phyloP scores from a whole-genome alignment of 2,329 filamentous ascomycete species.

The Penicillium sp. region DNA sequence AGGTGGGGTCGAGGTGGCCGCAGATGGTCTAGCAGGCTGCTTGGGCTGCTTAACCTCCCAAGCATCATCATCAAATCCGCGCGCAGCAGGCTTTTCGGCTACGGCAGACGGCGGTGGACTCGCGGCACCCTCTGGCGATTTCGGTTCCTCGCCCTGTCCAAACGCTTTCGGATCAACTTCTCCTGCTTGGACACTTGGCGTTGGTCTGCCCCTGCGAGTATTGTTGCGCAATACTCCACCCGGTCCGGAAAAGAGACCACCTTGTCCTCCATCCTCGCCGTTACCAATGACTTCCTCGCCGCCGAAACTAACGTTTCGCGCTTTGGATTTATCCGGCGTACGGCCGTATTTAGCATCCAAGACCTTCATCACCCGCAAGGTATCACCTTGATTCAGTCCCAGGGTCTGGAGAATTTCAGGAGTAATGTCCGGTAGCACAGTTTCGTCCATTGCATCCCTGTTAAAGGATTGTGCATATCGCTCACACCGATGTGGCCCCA shows the following conservation, averaged over 20 bases:
- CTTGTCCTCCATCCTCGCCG: slow-evolving; percentile 57
- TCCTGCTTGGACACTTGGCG: slow-evolving; percentile 78
- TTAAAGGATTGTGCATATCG: slow-evolving; percentile 86
- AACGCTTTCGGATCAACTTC: slow-evolving; percentile 87
- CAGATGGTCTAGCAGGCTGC: slow-evolving; percentile 46
- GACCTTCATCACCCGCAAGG: slow-evolving; percentile 87
- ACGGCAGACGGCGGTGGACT: slow-evolving; percentile 51
- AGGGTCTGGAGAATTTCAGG: slow-evolving; percentile 76
- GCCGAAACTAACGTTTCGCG: slow-evolving; percentile 53
- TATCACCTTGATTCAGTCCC: slow-evolving; percentile 93
- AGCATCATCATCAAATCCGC: slow-evolving; percentile 90
- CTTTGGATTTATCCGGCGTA: slow-evolving; percentile 53
- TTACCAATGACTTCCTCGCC: slow-evolving; percentile 53
- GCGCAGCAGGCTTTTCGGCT: slow-evolving; percentile 47
- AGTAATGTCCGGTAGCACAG: slow-evolving; percentile 83
- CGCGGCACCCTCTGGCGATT: slow-evolving; percentile 40
- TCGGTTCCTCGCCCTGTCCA: slow-evolving; percentile 56
- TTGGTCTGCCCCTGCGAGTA: slow-evolving; percentile 83
- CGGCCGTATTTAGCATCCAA: slow-evolving; percentile 78
- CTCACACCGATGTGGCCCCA: slow-evolving; percentile 89
- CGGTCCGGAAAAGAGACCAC: slow-evolving; percentile 84
- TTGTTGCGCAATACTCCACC: slow-evolving; percentile 92
- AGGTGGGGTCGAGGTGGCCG: slow-evolving; percentile 28
- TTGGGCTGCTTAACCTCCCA: slow-evolving; percentile 91
- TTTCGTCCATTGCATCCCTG: slow-evolving; percentile 94